A percentile compares a stretch with the other conserved stretches of the same genome.
Evolutionary conservation across 2,329 filamentous ascomycete genomes (phyloP).

Genomic region (Neonectria ditissima): DNA sequence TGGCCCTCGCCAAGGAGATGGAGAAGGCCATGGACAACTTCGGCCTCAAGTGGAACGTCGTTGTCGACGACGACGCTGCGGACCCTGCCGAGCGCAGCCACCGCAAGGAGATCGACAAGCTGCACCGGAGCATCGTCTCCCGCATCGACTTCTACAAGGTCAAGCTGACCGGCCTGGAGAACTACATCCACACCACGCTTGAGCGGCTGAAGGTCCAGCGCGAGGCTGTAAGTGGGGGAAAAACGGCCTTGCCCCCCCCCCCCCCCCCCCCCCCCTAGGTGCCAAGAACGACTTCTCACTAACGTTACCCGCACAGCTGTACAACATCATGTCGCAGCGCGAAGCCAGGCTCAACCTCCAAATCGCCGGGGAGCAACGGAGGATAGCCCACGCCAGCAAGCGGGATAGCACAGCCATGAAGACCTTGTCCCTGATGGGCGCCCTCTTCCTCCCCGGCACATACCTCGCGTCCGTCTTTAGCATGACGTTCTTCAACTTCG

Average conservation of each 20-base stretch:
- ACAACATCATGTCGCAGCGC: conserved; percentile 75
- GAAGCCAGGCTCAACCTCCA: conserved; percentile 73
- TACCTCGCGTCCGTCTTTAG: conserved; percentile 73
- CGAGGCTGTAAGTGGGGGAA: conserved; percentile 67
- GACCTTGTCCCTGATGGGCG: conserved; percentile 72
- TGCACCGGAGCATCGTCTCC: conserved; percentile 65
- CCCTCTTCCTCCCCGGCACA: conserved; percentile 72
- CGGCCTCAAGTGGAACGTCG: conserved; percentile 42
- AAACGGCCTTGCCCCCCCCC: no score
- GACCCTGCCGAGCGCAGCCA: conserved; percentile 45
- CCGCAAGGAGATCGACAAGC: conserved; percentile 52
- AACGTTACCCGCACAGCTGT: conserved; percentile 58
- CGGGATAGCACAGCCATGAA: conserved; percentile 74
- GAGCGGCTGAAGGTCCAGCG: conserved; percentile 71
- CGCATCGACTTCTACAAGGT: conserved; percentile 70
- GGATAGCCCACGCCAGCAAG: conserved; percentile 70
- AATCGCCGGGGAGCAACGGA: conserved; percentile 70
- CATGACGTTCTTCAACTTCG: conserved; percentile 76
- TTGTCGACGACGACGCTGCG: conserved; percentile 30
- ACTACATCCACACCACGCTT: conserved; percentile 72
- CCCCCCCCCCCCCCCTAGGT: no score
- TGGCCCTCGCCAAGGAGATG: conserved; percentile 64
- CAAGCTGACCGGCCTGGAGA: conserved; percentile 71
- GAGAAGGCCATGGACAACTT: conserved; percentile 61
- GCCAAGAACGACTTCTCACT: conserved; percentile 24